Percentiles rank a stretch among this genome's conserved stretches.
Evolutionary conservation across 805 yeast genomes (phyloP).

Genomic region (Komagataella pastoris): DNA sequence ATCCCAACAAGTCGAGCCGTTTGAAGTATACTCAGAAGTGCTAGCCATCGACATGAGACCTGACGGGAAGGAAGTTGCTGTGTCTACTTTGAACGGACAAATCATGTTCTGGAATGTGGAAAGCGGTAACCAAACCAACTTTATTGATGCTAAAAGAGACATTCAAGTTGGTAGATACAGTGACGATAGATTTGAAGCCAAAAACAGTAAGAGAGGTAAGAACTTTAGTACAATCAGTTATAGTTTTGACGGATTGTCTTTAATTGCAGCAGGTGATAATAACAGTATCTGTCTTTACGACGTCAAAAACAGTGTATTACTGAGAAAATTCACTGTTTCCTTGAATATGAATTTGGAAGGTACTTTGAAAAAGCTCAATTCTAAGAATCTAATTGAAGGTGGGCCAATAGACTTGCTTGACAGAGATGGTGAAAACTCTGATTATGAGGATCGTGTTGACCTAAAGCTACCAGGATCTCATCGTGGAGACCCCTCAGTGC

Average conservation of each 20-base stretch:
- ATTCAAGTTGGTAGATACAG: conserved; percentile 75
- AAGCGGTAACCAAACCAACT: conserved; percentile 64
- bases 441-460: conserved; percentile 72
- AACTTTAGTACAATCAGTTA: conserved; percentile 71
- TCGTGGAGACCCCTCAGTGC: conserved; percentile 62
- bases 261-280: conserved; percentile 90
- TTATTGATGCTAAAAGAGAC: conserved; percentile 78
- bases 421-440: conserved; percentile 75
- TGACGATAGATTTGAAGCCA: conserved; percentile 71
- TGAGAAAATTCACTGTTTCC: conserved; percentile 75
- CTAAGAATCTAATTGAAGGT: conserved; percentile 74
- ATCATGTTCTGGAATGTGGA: conserved; percentile 75
- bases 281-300: conserved; percentile 88
- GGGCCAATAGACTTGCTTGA: conserved; percentile 79
- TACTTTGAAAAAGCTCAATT: conserved; percentile 65
- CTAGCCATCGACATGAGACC: conserved; percentile 76
- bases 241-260: conserved; percentile 78
- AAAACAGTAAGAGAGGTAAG: conserved; percentile 74
- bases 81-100: conserved; percentile 81
- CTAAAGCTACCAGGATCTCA: conserved; percentile 74
- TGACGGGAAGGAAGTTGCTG: conserved; percentile 85
- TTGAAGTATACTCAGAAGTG: conserved; percentile 75
- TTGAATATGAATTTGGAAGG: conserved; percentile 87
- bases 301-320: conserved; percentile 72
- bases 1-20: conserved; percentile 79